Evolutionary conservation across 257 asterid species (phyloP), one percentile per base, ranked within the genome.

Genomic region (Penstemon davidsonii): DNA sequence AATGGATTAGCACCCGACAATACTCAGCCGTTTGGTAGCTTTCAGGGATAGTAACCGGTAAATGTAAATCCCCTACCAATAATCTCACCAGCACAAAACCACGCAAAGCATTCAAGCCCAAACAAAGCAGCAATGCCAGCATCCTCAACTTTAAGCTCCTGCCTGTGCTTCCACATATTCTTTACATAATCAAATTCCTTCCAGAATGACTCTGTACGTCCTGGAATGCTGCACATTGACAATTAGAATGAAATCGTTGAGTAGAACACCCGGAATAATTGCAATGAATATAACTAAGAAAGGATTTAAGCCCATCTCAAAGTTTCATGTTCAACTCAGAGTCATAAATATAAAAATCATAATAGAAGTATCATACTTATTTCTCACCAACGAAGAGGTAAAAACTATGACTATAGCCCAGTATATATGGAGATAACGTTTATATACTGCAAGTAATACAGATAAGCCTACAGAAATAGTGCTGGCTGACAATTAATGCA

Each of bases 11-110:
- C 40, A 18, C 11, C 45, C 33, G 33, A 47, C 37, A 41, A 15
- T 45, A 46, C 39, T 11, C 0, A 41, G 41, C 39, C 11, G 19
- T 13, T 44, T 38, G 54, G 53, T 13, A 7, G 19, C 7, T 67
- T 67, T 79, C 78, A 79, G 13, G 84, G 81, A 64, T 79, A 68
- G 66, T 75, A 75, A 61, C 81, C 84, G 5, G 81, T 75, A 69
- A 79, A 45, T 5, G 84, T 79, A 55, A 79, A 79, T 13, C 84
- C 84, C 78, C 84, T 63, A 33, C 84, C 84, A 5, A 75, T 69
- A 43, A 75, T 79, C 76, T 79, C 84, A n/a, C 81, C 81, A 33
- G 84, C 81, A 68, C 84, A 79, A 58, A 55, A 79, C 81, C 81
- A 79, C 9, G 78, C 81, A 41, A 72, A 79, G 73, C 84, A 79